These are phyloP conservation scores for Martensiomyces pterosporus DNA, from an alignment of 192 early-diverging fungal species.

Conservation along the genomic window DNA sequence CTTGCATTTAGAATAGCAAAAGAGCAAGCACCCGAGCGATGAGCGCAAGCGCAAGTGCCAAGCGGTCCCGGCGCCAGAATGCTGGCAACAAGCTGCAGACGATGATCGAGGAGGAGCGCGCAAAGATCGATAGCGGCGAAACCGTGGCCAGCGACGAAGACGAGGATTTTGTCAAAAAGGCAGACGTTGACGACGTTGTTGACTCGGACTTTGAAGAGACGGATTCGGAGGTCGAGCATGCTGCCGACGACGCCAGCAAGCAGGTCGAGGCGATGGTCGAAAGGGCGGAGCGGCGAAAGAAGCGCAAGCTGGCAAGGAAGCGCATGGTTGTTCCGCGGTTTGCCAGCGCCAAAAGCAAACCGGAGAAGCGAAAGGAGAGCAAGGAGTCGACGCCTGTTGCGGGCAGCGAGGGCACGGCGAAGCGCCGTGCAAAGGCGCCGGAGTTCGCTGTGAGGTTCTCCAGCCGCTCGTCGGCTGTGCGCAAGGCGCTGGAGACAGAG, in stretches of 20 bases:
- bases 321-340: constrained; percentile 32
- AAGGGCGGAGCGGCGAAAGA: constrained; percentile 17
- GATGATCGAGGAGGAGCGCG: constrained; percentile 43
- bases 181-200: constrained; percentile 30
- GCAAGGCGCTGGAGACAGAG: constrained; percentile 37
- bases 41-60: constrained; percentile 4
- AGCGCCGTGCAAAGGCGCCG: constrained; percentile 4
- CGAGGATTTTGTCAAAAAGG: constrained; percentile 28
- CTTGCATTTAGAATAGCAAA: too few relatives aligned
- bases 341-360: constrained; percentile 9
- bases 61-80: constrained; percentile 39
- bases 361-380: neutral
- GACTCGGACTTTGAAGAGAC: constrained; percentile 47
- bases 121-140: constrained; percentile 36
- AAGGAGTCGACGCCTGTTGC: neutral
- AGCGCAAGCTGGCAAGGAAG: constrained; percentile 36
- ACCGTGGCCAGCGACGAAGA: constrained; percentile 36
- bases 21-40: too few relatives aligned
- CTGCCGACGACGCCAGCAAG: constrained; percentile 20
- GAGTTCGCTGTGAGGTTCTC: constrained; percentile 33
- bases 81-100: constrained; percentile 43
- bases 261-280: constrained; percentile 21
- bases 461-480: constrained; percentile 34
- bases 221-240: constrained; percentile 41
- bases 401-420: too few relatives aligned